Conservation (phyloP, 441 rosid genomes). For the Daphne laureola region DNA sequence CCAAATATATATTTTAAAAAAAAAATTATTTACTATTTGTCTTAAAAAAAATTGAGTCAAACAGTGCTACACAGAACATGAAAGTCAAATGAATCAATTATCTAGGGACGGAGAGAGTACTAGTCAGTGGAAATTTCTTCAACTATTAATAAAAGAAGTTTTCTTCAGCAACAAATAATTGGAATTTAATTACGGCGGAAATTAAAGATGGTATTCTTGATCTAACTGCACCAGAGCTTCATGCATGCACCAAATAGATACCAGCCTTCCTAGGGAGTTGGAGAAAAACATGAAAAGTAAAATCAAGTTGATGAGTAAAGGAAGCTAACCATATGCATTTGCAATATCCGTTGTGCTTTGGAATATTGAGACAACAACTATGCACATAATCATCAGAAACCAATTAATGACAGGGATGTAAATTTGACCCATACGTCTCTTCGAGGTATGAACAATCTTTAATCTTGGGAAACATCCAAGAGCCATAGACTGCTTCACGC, state of each 20-base stretch:
- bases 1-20: no score
- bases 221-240: background rate
- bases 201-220: background rate
- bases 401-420: constrained; percentile 87
- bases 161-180: no score
- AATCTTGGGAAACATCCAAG: constrained; percentile 94
- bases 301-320: background rate
- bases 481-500: constrained; percentile 93
- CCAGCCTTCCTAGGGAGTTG: background rate
- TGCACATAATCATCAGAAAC: constrained; percentile 90
- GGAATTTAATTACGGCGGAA: background rate
- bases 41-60: no score
- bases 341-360: constrained; percentile 83
- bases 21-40: no score
- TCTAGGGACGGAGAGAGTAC: no score
- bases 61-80: no score
- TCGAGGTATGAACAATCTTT: constrained; percentile 93
- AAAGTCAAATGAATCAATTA: no score
- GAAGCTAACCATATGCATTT: constrained; percentile 78
- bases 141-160: no score
- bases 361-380: constrained; percentile 75
- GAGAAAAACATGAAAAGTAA: constrained; percentile 2
- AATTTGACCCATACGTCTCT: constrained; percentile 79
- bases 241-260: constrained; percentile 4
- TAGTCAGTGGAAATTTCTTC: no score